Percentiles rank a stretch among this genome's conserved stretches.
Conservation (phyloP, 2,329 filamentous ascomycete genomes). For the Acrodontium crateriforme region DNA sequence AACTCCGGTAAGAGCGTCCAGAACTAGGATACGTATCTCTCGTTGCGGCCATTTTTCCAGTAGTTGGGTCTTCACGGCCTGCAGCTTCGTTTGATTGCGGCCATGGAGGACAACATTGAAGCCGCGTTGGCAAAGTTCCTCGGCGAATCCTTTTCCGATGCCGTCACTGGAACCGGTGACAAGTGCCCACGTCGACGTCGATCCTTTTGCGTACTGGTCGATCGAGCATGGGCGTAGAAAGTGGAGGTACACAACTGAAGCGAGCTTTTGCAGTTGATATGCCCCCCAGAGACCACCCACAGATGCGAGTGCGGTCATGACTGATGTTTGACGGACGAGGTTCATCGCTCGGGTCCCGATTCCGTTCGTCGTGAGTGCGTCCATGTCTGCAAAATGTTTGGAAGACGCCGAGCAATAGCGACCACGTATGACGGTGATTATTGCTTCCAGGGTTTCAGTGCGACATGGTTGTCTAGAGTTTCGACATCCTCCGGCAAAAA, state of each 20-base stretch:
- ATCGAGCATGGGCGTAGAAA: constrained; percentile 14
- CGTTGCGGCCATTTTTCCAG: constrained; percentile 24
- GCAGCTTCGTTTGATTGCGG: constrained; percentile 34
- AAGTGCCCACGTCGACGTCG: constrained; percentile 27
- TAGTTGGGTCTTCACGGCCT: constrained; percentile 25
- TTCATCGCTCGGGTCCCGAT: too few relatives aligned
- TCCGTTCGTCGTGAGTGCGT: too few relatives aligned
- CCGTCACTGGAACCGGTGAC: constrained; percentile 41
- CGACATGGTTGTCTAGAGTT: too few relatives aligned
- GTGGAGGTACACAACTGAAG: constrained; percentile 13
- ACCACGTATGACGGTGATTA: too few relatives aligned
- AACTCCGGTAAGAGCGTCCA: constrained; percentile 26
- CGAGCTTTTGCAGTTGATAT: constrained; percentile 10
- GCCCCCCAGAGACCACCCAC: constrained; percentile 10
- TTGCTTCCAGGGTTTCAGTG: too few relatives aligned
- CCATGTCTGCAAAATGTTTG: too few relatives aligned
- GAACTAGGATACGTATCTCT: constrained; percentile 27
- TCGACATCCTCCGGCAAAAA: too few relatives aligned
- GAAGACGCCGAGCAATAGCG: too few relatives aligned
- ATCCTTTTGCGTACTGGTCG: constrained; percentile 10
- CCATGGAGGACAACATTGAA: constrained; percentile 44
- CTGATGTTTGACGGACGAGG: too few relatives aligned
- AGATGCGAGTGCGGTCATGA: constrained; percentile 5
- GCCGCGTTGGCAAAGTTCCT: constrained; percentile 34
- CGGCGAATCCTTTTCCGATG: constrained; percentile 35